phyloP scores from a whole-genome alignment of 2,329 filamentous ascomycete genomes.

The Pyrenophora tritici-repentis region DNA sequence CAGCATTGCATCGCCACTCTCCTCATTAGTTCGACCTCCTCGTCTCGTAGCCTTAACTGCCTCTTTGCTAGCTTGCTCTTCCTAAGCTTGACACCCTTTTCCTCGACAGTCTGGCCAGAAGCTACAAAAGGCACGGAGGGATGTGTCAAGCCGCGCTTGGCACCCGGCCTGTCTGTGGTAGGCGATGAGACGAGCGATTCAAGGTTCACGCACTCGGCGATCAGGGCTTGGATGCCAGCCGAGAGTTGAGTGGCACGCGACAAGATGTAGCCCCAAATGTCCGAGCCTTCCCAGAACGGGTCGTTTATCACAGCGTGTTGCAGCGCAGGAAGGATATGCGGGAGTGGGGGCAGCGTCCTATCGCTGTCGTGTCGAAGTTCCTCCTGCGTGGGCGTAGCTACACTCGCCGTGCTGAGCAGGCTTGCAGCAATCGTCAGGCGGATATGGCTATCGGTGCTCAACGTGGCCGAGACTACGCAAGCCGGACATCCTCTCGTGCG shows the following conservation, averaged over 20 bases:
- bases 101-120: constrained; percentile 12
- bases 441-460: constrained; percentile 55
- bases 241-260: constrained; percentile 51
- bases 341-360: constrained; percentile 38
- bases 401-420: constrained; percentile 40
- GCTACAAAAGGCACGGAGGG: constrained; percentile 17
- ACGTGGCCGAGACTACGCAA: constrained; percentile 51
- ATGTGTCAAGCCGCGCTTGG: constrained; percentile 27
- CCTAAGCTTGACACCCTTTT: constrained; percentile 36
- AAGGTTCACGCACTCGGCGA: constrained; percentile 50
- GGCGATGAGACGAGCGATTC: constrained; percentile 49
- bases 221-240: constrained; percentile 53
- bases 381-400: constrained; percentile 17
- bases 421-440: constrained; percentile 55
- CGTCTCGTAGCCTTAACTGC: constrained; percentile 51
- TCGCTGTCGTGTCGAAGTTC: constrained; percentile 1
- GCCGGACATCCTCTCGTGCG: constrained; percentile 61
- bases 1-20: constrained; percentile 51
- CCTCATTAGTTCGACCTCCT: constrained; percentile 52
- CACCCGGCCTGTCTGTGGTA: constrained; percentile 19
- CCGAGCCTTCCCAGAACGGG: constrained; percentile 48
- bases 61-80: constrained; percentile 53
- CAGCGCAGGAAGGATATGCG: constrained; percentile 51
- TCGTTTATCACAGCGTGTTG: constrained; percentile 49
- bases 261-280: constrained; percentile 51